Evolutionary conservation across 805 yeast genomes (phyloP).

Genomic region (Metschnikowia continentalis): DNA sequence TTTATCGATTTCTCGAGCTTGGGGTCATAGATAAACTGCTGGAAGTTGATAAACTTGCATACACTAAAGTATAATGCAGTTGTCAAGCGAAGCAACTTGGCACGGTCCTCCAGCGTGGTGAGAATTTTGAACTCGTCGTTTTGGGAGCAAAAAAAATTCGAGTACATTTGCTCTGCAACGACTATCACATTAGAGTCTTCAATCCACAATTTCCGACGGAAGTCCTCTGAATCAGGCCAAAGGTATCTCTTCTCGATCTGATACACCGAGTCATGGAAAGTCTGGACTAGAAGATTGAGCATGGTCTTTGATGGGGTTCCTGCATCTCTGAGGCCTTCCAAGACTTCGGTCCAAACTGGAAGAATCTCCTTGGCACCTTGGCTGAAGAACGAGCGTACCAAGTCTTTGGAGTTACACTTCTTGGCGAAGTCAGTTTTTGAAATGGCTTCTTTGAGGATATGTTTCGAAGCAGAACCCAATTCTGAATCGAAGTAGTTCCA

Average conservation of each 20-base stretch:
- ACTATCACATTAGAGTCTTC: constrained; percentile 38
- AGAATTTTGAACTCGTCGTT: constrained; percentile 5
- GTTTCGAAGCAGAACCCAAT: constrained; percentile 8
- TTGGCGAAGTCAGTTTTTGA: constrained; percentile 6
- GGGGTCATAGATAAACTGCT: constrained; percentile 25
- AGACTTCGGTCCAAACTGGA: constrained; percentile 25
- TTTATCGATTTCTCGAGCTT: constrained; percentile 25
- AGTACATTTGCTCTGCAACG: constrained; percentile 39
- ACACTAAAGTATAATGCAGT: constrained; percentile 34
- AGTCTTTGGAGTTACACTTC: constrained; percentile 14
- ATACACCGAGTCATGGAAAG: constrained; percentile 31
- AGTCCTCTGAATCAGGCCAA: constrained; percentile 24
- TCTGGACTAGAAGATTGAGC: constrained; percentile 22
- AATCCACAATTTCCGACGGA: constrained; percentile 44
- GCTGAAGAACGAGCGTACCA: constrained; percentile 26
- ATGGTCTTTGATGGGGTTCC: constrained; percentile 17
- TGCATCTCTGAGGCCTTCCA: constrained; percentile 18
- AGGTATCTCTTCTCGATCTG: constrained; percentile 39
- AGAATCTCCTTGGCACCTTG: constrained; percentile 23
- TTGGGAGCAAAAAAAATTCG: constrained; percentile 18
- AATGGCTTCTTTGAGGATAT: constrained; percentile 11
- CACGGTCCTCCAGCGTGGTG: constrained; percentile 16
- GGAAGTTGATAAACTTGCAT: constrained; percentile 32
- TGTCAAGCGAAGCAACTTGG: constrained; percentile 22
- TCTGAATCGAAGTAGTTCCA: constrained; percentile 26